Percentiles rank a stretch among this genome's conserved stretches.
phyloP scores from a whole-genome alignment of 495 filamentous ascomycete species.

The Aspergillus olivimuriae region DNA sequence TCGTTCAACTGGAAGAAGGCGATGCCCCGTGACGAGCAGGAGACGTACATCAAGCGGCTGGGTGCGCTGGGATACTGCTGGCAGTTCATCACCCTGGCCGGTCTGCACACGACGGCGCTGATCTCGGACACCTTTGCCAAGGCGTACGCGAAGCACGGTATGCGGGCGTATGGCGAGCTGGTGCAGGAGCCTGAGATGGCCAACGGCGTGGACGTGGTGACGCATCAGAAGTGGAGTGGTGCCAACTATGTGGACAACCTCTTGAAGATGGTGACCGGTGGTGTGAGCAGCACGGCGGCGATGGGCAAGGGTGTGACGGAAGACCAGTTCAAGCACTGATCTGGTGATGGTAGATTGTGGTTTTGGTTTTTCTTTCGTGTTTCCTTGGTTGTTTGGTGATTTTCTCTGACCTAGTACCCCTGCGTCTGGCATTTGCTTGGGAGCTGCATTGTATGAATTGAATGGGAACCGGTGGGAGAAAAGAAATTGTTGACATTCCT shows the following conservation, averaged over 20 bases:
- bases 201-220: slow-evolving; percentile 83
- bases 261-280: slow-evolving; percentile 95
- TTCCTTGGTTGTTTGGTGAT: neutral
- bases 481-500: no score
- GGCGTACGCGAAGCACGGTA: slow-evolving; percentile 74
- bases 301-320: slow-evolving; percentile 99
- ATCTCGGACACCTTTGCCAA: slow-evolving; percentile 82
- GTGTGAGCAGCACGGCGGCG: slow-evolving; percentile 81
- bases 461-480: no score
- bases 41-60: slow-evolving; percentile 92
- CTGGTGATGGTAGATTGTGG: neutral
- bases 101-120: slow-evolving; percentile 89
- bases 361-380: no score
- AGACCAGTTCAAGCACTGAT: slow-evolving; percentile 72
- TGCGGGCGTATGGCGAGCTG: slow-evolving; percentile 94
- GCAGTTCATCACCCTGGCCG: slow-evolving; percentile 99
- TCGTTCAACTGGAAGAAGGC: slow-evolving; percentile 99
- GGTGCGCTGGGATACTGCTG: slow-evolving; percentile 89
- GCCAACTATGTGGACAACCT: slow-evolving; percentile 91
- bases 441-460: neutral
- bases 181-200: slow-evolving; percentile 98
- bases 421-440: neutral
- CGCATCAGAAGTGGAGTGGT: slow-evolving; percentile 97
- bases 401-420: neutral
- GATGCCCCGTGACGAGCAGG: slow-evolving; percentile 88